phyloP scores from a whole-genome alignment of 306 rosid genomes.

The Quercus bicolor region DNA sequence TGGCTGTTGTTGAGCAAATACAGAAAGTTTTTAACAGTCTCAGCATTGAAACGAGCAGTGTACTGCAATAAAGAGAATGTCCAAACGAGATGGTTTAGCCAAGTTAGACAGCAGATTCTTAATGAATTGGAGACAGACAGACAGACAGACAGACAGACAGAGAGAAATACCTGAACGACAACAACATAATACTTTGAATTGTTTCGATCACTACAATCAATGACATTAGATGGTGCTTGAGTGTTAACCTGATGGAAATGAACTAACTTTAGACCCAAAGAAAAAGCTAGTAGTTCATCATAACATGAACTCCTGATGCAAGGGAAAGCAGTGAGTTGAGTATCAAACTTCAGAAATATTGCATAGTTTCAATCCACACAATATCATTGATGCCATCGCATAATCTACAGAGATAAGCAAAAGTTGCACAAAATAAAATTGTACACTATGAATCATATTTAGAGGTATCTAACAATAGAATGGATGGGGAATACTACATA shows the following conservation, averaged over 20 bases:
- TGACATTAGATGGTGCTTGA: conserved; percentile 60
- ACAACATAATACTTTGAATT: conserved; percentile 84
- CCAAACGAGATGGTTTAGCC: background rate
- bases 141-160: background rate
- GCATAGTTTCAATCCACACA: background rate
- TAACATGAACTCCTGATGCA: background rate
- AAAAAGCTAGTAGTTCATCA: background rate
- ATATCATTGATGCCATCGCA: background rate
- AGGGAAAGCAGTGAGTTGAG: background rate
- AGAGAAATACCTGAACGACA: conserved; percentile 51
- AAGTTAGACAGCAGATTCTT: background rate
- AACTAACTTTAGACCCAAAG: background rate
- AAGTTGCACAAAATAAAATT: background rate
- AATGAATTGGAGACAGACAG: background rate
- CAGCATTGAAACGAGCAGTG: conserved; percentile 53
- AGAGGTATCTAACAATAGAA: background rate
- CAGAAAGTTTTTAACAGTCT: conserved; percentile 47
- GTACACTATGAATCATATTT: background rate
- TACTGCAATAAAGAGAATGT: conserved; percentile 38
- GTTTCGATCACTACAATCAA: conserved; percentile 72
- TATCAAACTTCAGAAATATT: background rate
- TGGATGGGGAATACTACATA: background rate
- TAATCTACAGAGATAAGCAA: background rate
- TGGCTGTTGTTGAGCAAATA: conserved; percentile 48
- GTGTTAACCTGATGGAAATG: conserved; percentile 58